phyloP scores from a whole-genome alignment of 495 filamentous ascomycete species.

The Annulohypoxylon moriforme region DNA sequence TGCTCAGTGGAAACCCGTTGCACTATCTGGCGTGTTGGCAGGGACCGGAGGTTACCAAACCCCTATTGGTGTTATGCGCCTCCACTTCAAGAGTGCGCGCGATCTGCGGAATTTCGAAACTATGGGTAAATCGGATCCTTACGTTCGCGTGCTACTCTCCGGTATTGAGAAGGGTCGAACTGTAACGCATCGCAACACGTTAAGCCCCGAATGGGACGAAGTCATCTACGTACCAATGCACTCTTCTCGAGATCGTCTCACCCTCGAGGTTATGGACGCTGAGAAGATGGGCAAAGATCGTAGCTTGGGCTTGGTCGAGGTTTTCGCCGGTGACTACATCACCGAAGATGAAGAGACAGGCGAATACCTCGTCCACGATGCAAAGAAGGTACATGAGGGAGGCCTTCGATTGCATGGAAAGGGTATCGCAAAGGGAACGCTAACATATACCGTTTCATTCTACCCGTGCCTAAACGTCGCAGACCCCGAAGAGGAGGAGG shows the following conservation, averaged over 20 bases:
- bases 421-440: conserved; percentile 76
- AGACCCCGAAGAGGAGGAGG: conserved; percentile 90
- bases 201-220: conserved; percentile 96
- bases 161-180: conserved; percentile 90
- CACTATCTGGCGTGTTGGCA: conserved; percentile 74
- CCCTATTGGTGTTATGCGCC: conserved; percentile 91
- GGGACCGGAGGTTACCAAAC: conserved; percentile 91
- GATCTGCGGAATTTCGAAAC: conserved; percentile 92
- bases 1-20: conserved; percentile 94
- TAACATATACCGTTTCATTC: conserved; percentile 89
- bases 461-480: conserved; percentile 87
- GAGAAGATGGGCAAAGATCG: conserved; percentile 91
- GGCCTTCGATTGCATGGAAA: conserved; percentile 73
- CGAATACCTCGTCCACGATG: conserved; percentile 82
- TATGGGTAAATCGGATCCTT: conserved; percentile 97
- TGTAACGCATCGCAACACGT: conserved; percentile 94
- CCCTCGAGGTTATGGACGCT: conserved; percentile 95
- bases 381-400: conserved; percentile 70
- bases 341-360: conserved; percentile 80
- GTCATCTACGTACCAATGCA: conserved; percentile 95
- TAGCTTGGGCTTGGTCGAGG: conserved; percentile 79
- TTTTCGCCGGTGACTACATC: conserved; percentile 82
- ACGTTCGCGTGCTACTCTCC: conserved; percentile 86
- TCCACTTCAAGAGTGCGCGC: conserved; percentile 87
- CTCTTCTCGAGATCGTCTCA: conserved; percentile 81